These are phyloP conservation scores for Scutellaria barbata DNA, from an alignment of 257 asterid genomes.

Conservation along the genomic window DNA sequence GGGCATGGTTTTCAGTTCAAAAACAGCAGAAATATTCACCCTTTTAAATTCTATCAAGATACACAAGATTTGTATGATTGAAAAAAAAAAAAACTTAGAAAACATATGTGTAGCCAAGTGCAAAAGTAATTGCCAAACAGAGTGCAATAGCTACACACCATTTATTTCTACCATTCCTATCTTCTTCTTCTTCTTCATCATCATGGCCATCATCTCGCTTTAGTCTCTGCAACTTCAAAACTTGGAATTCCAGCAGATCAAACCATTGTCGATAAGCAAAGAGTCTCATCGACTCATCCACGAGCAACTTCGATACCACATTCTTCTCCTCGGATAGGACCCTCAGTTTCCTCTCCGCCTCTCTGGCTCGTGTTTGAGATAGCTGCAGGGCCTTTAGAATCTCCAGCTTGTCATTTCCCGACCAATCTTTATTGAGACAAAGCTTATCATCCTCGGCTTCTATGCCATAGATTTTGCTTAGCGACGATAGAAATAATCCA, in stretches of 20 bases:
- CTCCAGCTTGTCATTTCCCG: constrained; percentile 48
- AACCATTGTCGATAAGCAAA: constrained; percentile 59
- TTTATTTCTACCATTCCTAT: constrained; percentile 17
- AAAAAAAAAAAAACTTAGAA: constrained; percentile 27
- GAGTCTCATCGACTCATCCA: constrained; percentile 48
- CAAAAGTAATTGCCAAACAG: constrained; percentile 53
- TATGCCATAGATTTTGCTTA: constrained; percentile 29
- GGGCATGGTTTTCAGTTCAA: no score
- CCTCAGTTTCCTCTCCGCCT: constrained; percentile 59
- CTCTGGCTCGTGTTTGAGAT: constrained; percentile 72
- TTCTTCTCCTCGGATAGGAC: constrained; percentile 48
- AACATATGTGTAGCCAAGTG: constrained; percentile 36
- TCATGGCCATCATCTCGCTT: background rate
- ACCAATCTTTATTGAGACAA: background rate
- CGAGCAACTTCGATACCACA: constrained; percentile 43
- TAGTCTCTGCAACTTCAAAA: constrained; percentile 33
- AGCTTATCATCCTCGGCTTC: constrained; percentile 18
- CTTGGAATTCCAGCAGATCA: constrained; percentile 49
- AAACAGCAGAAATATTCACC: background rate
- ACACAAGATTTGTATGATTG: background rate
- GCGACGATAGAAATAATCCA: constrained; percentile 33
- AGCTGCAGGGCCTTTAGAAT: constrained; percentile 56
- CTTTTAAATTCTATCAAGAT: background rate
- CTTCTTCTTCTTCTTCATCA: constrained; percentile 23
- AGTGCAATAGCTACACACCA: constrained; percentile 48